Evolutionary conservation across 23 red algal genomes (phyloP).

Genomic region (Chondrus crispus): DNA sequence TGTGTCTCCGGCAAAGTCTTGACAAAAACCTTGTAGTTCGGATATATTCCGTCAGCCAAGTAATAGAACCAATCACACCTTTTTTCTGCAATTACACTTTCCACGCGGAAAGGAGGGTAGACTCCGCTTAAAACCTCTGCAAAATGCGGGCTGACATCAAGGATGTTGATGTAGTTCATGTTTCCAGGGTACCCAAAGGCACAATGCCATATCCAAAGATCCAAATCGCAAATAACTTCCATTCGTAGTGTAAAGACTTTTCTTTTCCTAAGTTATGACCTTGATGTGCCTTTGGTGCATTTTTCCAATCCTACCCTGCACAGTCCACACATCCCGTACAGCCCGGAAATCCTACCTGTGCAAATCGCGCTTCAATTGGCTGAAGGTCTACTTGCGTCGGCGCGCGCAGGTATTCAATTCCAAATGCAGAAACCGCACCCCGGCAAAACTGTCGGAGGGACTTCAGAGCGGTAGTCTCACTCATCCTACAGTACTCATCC

Average conservation of each 20-base stretch:
- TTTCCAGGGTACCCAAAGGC: neutral
- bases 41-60: neutral
- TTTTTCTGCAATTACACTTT: neutral
- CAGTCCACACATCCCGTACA: constrained; percentile 33
- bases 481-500: too few species aligned
- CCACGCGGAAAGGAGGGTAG: neutral
- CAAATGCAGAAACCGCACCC: too few species aligned
- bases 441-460: too few species aligned
- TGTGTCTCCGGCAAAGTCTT: neutral
- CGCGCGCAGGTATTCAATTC: too few species aligned
- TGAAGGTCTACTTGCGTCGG: too few species aligned
- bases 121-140: neutral
- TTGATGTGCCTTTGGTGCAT: neutral
- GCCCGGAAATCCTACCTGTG: constrained; percentile 10
- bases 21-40: neutral
- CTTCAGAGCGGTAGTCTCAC: too few species aligned
- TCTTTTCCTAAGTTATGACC: neutral
- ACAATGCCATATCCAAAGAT: neutral
- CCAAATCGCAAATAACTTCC: constrained; percentile 27
- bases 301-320: neutral
- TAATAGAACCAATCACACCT: neutral
- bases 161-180: constrained; percentile 10
- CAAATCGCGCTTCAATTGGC: neutral
- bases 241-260: neutral
- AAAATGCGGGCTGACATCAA: neutral